A percentile compares a stretch with the other conserved stretches of the same genome.
phyloP scores from a whole-genome alignment of 129 eudicot genomes.

The Tagetes patula region DNA sequence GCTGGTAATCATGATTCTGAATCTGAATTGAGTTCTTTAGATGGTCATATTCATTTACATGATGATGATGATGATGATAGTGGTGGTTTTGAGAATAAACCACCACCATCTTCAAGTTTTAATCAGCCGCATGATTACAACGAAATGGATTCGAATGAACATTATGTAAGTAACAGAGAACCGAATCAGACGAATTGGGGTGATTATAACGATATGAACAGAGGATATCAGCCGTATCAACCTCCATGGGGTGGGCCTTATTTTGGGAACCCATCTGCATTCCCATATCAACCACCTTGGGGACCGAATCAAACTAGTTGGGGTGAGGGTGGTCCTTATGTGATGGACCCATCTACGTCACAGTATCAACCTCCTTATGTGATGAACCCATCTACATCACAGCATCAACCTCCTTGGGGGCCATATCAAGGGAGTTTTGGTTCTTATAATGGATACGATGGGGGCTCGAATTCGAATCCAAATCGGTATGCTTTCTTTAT shows the following conservation, averaged over 20 bases:
- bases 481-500: conserved; percentile 50
- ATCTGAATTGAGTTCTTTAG: conserved; percentile 29
- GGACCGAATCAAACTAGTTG: conserved; percentile 8
- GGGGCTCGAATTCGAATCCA: conserved; percentile 31
- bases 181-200: conserved; percentile 21
- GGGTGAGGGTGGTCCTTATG: conserved; percentile 10
- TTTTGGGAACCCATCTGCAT: conserved; percentile 31
- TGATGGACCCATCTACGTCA: conserved; percentile 7
- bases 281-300: conserved; percentile 31
- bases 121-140: conserved; percentile 14
- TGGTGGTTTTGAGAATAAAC: conserved; percentile 15
- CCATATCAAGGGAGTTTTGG: conserved; percentile 27
- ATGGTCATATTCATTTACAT: conserved; percentile 38
- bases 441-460: conserved; percentile 36
- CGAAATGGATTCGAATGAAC: conserved; percentile 28
- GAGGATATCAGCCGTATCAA: conserved; percentile 25
- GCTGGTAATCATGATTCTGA: conserved; percentile 35
- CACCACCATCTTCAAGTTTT: conserved; percentile 4
- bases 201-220: conserved; percentile 11
- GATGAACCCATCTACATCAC: conserved; percentile 8
- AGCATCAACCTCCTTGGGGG: conserved; percentile 27
- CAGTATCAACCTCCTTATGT: conserved; percentile 16
- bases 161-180: conserved; percentile 26
- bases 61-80: conserved; percentile 28
- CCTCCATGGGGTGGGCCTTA: conserved; percentile 31